Base-by-base conservation (phyloP, 2,329 filamentous ascomycete species). In the Monilinia vaccinii-corymbosi region DNA sequence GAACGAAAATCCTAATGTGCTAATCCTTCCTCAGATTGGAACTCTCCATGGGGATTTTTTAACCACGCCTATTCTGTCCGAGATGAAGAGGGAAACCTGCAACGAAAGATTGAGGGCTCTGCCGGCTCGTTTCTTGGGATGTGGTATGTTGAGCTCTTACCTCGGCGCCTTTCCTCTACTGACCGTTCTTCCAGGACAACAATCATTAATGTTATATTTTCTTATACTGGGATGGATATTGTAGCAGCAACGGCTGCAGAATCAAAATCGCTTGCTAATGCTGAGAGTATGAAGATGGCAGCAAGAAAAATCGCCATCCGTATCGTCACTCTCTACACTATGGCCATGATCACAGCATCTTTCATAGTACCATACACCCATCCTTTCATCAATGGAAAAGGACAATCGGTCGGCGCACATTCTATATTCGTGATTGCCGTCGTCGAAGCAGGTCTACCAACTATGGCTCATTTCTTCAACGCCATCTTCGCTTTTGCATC, bases 261-360 rank as follows among this genome's bases (percentile, higher is more conserved):
- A 53, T 73, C 68, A 56, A 70, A 68, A 52, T 65, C 70, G 3
- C 69, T 75, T 5, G 63, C 71, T 11, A 67, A 74, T 48, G 69
- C 73, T 0, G 74, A 75, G 58, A 72, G 68, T 60, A 75, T 75
- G 70, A 75, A 75, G 60, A 74, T 75, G 72, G 73, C 71, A 3
- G 71, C 73, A 16, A 67, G 74, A 45, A 75, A 75, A 58, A 73
- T 75, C 59, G 71, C 70, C 60, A 68, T 75, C 14, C 72, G 74
- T 56, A 70, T 75, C 42, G 67, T 75, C 49, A 64, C 64, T 2
- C 58, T 72, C 6, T 72, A 72, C 28, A 51, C 63, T 1, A 53
- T 71, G 28, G 66, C 64, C 7, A 67, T 71, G 52, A 53, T 71
- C 1, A 63, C 63, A 8, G 65, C 65, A 11, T 69, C 67, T 10